Conservation (phyloP, 2,329 filamentous ascomycete species). For the Fusarium udum region DNA sequence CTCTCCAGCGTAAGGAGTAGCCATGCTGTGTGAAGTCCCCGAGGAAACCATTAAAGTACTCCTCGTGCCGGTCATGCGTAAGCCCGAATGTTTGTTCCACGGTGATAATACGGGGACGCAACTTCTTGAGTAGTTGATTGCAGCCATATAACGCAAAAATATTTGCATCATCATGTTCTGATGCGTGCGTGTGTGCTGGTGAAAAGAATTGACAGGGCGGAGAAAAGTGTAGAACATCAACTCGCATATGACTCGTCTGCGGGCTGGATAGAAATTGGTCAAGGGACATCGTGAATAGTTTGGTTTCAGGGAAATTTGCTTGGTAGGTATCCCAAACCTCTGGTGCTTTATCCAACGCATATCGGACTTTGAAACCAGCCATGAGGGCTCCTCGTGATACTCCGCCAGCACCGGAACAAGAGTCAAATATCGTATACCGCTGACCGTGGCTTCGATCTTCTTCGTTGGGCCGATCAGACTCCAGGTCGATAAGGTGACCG, state of each 20-base stretch:
- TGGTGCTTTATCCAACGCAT: conserved; percentile 70
- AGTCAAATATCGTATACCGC: conserved; percentile 74
- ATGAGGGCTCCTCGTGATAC: conserved; percentile 70
- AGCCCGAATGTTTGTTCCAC: conserved; percentile 83
- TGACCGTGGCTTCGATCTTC: conserved; percentile 45
- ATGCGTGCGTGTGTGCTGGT: conserved; percentile 73
- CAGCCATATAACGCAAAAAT: conserved; percentile 66
- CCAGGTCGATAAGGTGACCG: conserved; percentile 37
- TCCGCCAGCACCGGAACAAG: conserved; percentile 79
- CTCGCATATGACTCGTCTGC: conserved; percentile 48
- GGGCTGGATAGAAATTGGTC: conserved; percentile 58
- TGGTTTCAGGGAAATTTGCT: conserved; percentile 64
- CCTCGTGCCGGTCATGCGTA: conserved; percentile 58
- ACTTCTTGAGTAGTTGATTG: conserved; percentile 63
- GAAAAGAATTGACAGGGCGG: conserved; percentile 84
- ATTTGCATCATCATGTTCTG: conserved; percentile 76
- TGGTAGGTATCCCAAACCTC: conserved; percentile 67
- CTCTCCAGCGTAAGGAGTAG: conserved; percentile 76
- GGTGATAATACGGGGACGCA: conserved; percentile 75
- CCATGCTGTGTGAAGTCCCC: conserved; percentile 70
- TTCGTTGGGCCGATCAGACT: conserved; percentile 10
- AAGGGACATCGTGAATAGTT: conserved; percentile 59
- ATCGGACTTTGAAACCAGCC: conserved; percentile 66
- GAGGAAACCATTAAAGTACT: conserved; percentile 69
- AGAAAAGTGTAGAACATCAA: conserved; percentile 78